Base-by-base conservation (phyloP, 2,329 filamentous ascomycete species). In the Ascochyta viciae-villosae region DNA sequence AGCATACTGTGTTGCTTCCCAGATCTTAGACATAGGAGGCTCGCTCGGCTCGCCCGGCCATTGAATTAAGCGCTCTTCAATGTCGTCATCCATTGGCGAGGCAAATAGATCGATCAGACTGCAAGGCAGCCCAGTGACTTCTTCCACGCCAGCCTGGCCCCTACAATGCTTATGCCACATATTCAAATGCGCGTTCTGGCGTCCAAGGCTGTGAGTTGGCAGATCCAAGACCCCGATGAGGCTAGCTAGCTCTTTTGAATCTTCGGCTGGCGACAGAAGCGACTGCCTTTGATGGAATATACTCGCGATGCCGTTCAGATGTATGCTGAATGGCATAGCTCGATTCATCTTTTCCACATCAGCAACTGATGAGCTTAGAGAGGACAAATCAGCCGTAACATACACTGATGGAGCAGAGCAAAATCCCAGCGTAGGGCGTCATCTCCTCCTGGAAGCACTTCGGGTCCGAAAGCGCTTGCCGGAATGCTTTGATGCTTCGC, bases 271-370 rank as follows among this genome's bases (percentile, higher is more conserved):
- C 8, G 29, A 12, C 12, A 41, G 34, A 12, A 46, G 24, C 6
- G 19, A 23, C n/a, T 41, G 29, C 33, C 49, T 38, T 16, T 54
- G 26, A 3, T 50, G 49, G 23, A 57, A 53, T 24, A 57, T 54
- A 23, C 38, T 41, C 15, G 54, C 54, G 3, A 58, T 53, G 13
- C 54, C 54, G 6, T 54, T 54, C 3, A 58, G n/a, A 26, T 58
- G 50, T 29, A 54, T 58, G 23, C 38, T 58, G 23, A 48, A 58
- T 2, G 55, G 55, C 45, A 58, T 54, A 34, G 50, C 55, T 29
- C 50, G 55, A 15, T 50, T 50, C 55, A 58, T 54, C 55, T 54
- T 12, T 13, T 12, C 2, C 12, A 15, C 22, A n/a, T 50, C 19
- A 54, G 34, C 23, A 33, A 22, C 29, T 9, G 9, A 29, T 29